Evolutionary conservation across 2,329 filamentous ascomycete genomes (phyloP).

Genomic region (Neopestalotiopsis sp.): DNA sequence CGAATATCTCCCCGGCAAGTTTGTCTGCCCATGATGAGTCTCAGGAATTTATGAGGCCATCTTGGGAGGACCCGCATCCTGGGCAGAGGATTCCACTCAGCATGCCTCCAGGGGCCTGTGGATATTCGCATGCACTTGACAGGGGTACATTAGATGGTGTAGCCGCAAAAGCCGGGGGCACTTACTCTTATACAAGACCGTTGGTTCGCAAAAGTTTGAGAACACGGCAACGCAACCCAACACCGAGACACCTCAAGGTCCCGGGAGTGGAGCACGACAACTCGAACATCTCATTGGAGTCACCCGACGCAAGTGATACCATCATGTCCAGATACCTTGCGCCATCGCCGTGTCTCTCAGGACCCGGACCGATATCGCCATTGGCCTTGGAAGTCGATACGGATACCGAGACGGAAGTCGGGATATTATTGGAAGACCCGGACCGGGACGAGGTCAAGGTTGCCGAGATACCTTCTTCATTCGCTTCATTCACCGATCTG

Average conservation of each 20-base stretch:
- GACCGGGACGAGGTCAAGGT: constrained; percentile 26
- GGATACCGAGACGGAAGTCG: constrained; percentile 32
- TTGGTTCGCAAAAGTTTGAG: constrained; percentile 28
- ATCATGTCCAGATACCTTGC: constrained; percentile 22
- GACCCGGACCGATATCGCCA: constrained; percentile 24
- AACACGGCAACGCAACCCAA: constrained; percentile 30
- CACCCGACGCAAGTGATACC: constrained; percentile 23
- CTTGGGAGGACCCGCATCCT: constrained; percentile 52
- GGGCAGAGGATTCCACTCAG: constrained; percentile 45
- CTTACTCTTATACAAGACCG: constrained; percentile 28
- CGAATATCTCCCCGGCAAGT: constrained; percentile 18
- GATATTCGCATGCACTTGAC: constrained; percentile 25
- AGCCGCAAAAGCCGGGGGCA: constrained; percentile 52
- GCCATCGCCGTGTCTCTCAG: constrained; percentile 18
- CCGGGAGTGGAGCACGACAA: constrained; percentile 31
- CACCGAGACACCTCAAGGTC: constrained; percentile 37
- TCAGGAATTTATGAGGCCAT: constrained; percentile 25
- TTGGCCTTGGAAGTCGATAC: constrained; percentile 30
- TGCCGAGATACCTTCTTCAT: not conserved
- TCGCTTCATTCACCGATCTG: constrained; percentile 39
- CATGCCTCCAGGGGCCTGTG: constrained; percentile 28
- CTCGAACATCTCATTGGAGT: constrained; percentile 26
- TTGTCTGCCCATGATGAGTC: constrained; percentile 20
- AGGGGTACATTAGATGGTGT: constrained; percentile 47
- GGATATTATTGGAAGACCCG: constrained; percentile 22